phyloP scores from a whole-genome alignment of 495 filamentous ascomycete genomes.

The Penicillium herquei region DNA sequence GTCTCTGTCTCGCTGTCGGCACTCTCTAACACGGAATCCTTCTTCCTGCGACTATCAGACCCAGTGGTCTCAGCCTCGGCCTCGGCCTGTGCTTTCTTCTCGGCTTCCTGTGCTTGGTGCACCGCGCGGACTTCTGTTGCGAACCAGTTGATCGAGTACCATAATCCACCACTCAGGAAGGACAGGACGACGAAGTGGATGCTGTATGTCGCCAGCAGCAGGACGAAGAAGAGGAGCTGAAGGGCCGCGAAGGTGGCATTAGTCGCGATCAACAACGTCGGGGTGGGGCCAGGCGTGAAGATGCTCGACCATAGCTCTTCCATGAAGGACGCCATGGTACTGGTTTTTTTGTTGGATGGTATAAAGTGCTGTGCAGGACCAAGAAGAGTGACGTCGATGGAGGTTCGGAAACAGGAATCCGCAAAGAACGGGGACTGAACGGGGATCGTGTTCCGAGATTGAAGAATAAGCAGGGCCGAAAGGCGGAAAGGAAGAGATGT shows the following conservation, averaged over 20 bases:
- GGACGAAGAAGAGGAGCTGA: constrained; percentile 70
- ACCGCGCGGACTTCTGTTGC: constrained; percentile 70
- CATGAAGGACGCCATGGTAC: constrained; percentile 75
- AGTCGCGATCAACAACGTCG: constrained; percentile 82
- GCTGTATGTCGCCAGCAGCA: constrained; percentile 80
- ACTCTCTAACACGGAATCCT: constrained; percentile 27
- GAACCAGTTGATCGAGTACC: constrained; percentile 97
- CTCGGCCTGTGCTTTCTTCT: constrained; percentile 34
- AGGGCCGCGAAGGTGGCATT: constrained; percentile 85
- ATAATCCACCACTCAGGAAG: constrained; percentile 73
- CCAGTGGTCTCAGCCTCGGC: constrained; percentile 26
- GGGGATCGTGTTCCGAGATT: constrained; percentile 10
- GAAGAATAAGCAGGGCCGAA: constrained; percentile 2
- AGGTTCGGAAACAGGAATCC: constrained; percentile 25
- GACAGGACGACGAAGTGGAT: constrained; percentile 85
- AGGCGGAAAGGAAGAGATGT: constrained; percentile 1
- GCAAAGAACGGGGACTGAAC: constrained; percentile 3
- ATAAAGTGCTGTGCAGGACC: neutral
- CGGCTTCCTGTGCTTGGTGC: constrained; percentile 55
- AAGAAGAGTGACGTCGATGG: constrained; percentile 16
- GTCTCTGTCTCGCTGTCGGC: constrained; percentile 53
- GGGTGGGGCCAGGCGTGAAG: constrained; percentile 88
- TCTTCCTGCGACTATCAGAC: constrained; percentile 26
- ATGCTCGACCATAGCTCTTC: constrained; percentile 84
- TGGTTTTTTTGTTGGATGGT: neutral